phyloP scores from a whole-genome alignment of 129 eudicot species.

The Deinandra increscens region DNA sequence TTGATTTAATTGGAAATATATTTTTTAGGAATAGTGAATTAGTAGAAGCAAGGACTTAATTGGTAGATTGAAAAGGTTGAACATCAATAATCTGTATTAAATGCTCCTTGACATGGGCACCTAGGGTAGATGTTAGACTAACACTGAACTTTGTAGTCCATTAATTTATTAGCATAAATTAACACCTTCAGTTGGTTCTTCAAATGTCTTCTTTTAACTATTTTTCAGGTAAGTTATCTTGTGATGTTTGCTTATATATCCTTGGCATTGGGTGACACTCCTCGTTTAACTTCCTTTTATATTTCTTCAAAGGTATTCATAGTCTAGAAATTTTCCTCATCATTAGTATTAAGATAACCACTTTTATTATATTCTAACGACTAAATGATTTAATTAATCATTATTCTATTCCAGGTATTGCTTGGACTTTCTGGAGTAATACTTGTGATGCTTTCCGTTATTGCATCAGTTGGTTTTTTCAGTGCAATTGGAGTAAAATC shows the following conservation, averaged over 20 bases:
- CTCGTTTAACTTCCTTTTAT: conserved; percentile 72
- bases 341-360: background rate
- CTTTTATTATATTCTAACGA: background rate
- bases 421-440: conserved; percentile 95
- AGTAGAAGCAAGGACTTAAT: background rate
- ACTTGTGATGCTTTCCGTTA: conserved; percentile 94
- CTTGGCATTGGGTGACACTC: conserved; percentile 89
- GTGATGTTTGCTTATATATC: conserved; percentile 99
- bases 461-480: conserved; percentile 96
- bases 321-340: background rate
- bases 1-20: background rate
- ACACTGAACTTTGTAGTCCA: background rate
- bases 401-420: conserved; percentile 60
- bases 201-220: conserved; percentile 12
- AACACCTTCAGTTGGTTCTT: background rate
- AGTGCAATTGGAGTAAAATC: conserved; percentile 97
- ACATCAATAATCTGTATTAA: background rate
- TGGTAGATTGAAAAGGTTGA: background rate
- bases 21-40: background rate
- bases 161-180: conserved; percentile 1
- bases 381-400: conserved; percentile 4
- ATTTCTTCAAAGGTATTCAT: conserved; percentile 85
- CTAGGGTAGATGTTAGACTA: background rate
- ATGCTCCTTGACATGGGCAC: background rate
- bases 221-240: conserved; percentile 91